Conservation (phyloP, 163 green algal genomes). For the Coccomyxa subellipsoidea region DNA sequence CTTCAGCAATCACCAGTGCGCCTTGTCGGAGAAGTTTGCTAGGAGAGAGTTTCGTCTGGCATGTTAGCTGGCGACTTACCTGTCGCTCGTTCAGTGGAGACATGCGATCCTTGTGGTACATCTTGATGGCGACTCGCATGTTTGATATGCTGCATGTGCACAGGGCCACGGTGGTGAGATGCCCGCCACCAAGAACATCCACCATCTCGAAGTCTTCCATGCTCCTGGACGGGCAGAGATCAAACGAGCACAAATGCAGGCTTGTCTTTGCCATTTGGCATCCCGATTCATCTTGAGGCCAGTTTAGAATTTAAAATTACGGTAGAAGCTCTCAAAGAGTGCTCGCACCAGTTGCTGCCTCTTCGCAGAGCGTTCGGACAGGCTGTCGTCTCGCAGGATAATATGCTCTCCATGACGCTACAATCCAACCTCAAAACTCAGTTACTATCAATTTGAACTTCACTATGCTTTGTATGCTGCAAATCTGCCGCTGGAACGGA, state of each 20-base stretch:
- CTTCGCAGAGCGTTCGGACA: neutral
- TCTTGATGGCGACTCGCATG: constrained; percentile 66
- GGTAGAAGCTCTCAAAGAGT: no score
- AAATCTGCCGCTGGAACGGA: no score
- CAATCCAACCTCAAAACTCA: no score
- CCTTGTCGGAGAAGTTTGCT: neutral
- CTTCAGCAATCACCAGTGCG: neutral
- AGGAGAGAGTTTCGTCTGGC: neutral
- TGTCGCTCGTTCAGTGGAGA: constrained; percentile 6
- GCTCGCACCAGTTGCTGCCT: neutral
- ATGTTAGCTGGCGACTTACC: neutral
- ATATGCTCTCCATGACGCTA: neutral
- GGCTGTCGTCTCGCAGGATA: neutral
- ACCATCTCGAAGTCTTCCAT: constrained; percentile 27
- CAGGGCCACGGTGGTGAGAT: neutral
- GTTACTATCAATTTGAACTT: no score
- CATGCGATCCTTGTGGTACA: constrained; percentile 74
- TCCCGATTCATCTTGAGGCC: no score
- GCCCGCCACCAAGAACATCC: constrained; percentile 32
- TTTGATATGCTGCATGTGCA: constrained; percentile 1
- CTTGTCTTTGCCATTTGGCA: no score
- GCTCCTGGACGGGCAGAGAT: constrained; percentile 10
- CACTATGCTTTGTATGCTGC: no score
- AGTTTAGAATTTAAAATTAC: no score
- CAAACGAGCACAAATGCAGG: no score